Evolutionary conservation across 768 basidiomycete genomes (phyloP).

Genomic region (Amanita subjunquillea): DNA sequence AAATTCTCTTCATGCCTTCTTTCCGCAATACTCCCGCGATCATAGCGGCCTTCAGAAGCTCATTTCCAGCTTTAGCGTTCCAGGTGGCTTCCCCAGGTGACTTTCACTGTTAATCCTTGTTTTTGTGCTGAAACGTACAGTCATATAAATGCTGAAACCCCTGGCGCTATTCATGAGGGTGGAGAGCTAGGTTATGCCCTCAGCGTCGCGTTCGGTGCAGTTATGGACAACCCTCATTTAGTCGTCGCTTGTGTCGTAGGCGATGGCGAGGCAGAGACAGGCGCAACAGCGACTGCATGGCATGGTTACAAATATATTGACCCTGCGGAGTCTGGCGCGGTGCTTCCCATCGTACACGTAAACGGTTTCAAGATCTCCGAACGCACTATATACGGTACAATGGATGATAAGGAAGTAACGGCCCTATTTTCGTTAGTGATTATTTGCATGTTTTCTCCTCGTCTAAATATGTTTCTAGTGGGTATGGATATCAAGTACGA

Average conservation of each 20-base stretch:
- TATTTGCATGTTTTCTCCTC: neutral
- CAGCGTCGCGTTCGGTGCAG: slow-evolving; percentile 75
- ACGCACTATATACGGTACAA: slow-evolving; percentile 80
- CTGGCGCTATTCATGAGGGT: slow-evolving; percentile 87
- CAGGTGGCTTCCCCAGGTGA: slow-evolving; percentile 76
- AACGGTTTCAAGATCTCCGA: slow-evolving; percentile 91
- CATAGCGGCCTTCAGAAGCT: slow-evolving; percentile 52
- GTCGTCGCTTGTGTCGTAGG: slow-evolving; percentile 78
- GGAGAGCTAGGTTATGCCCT: slow-evolving; percentile 87
- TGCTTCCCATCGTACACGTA: slow-evolving; percentile 82
- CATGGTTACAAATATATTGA: slow-evolving; percentile 87
- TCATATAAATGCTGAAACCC: slow-evolving; percentile 76
- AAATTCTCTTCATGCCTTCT: slow-evolving; percentile 52
- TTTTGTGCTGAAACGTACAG: slow-evolving; percentile 18
- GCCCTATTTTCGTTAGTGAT: slow-evolving; percentile 57
- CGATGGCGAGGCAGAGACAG: slow-evolving; percentile 80
- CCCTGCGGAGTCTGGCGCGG: slow-evolving; percentile 81
- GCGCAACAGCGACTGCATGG: slow-evolving; percentile 75
- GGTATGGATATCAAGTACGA: slow-evolving; percentile 84
- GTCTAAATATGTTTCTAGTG: slow-evolving; percentile 25
- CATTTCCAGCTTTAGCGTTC: slow-evolving; percentile 66
- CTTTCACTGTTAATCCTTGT: neutral
- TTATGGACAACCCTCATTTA: slow-evolving; percentile 87
- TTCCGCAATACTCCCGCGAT: slow-evolving; percentile 48
- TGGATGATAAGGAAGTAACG: slow-evolving; percentile 80